Base-by-base conservation (phyloP, 331 rosid genomes). In the Malus hybrid region DNA sequence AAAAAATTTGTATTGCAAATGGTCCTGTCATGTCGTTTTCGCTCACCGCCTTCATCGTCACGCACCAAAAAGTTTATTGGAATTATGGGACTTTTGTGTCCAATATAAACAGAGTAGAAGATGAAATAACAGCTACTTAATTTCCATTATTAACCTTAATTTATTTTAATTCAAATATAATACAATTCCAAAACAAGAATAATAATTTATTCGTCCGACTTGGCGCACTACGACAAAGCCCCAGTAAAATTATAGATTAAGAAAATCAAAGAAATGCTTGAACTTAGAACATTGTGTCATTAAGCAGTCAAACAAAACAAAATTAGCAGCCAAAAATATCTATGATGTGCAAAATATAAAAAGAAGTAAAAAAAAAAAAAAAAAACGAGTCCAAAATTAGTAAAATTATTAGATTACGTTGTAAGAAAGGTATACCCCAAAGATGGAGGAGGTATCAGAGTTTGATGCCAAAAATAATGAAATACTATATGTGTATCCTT, bases 401-500 rank as follows among this genome's bases (percentile, higher is more conserved):
- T 7, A 33, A 32, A 20, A 22, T 29, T 6, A 31, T 15, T 64
- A 5, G n/a, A 50, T 50, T 50, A 50, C 56, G n/a, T 50, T 15
- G 65, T 5, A 28, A 27, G 67, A 16, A 16, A 6, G 18, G 66
- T 3, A 60, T 27, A 24, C 50, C 57, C 18, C 64, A 29, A 16
- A 7, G 22, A 68, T 64, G 79, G 70, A 78, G 77, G 71, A 56
- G 65, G 16, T 11, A 61, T 61, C 76, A 60, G 61, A 61, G 32
- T 7, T 42, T 8, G 36, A 31, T 71, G 33, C 50, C 24, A 4
- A 65, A 65, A 28, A 71, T 34, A 20, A 44, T 52, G 76, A 24
- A 6, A 71, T 16, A 20, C 13, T 16, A 22, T 3, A 62, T 7
- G 67, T 63, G 48, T 12, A 44, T 7, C 7, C 24, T 44, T 42